Base-by-base conservation (phyloP, 345 rosid genomes). In the rapeseed (Brassica napus) region DNA sequence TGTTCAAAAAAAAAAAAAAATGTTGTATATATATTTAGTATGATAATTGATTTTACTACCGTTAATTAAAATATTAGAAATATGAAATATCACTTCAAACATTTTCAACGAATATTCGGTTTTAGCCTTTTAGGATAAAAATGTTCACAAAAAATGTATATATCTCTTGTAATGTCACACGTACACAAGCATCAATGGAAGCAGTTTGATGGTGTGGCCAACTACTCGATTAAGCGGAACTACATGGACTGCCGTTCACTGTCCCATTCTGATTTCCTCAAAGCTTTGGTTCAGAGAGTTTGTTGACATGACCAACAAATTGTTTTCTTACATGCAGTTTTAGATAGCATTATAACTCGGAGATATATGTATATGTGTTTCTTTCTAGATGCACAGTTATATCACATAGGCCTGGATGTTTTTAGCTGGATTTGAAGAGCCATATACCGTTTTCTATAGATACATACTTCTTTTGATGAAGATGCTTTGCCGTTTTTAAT, bases 171-270 rank as follows among this genome's bases (percentile, higher is more conserved):
- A 23, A 23, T 23, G 24, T 23, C 24, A 23, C 24, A 23, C 24
- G 24, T 23, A 23, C 24, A 23, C 10, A 37, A 26, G 23, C 12
- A 49, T 23, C 15, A 11, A 4, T 1, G 73, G 68, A 63, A 76
- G 69, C 35, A 35, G 76, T 67, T 68, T 60, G 21, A 26, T 34
- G 30, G 23, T 69, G 11, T 79, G 85, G 83, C 88, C 89, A 37
- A 72, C 60, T 4, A 73, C 39, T 47, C 58, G 84, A 52, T 84
- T 71, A 85, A 74, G 86, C 63, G 18, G 85, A 81, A 23, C 35
- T 81, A 57, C 81, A 84, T 63, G 89, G 87, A 26, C 81, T 88
- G 65, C 89, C 89, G 12, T 85, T 67, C 73, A 77, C 88, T 0
- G 69, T 85, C 23, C 88, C 88, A 6, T 88, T 79, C 68, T 88